Base-by-base conservation (phyloP, 192 early-diverging fungal species). In the Coemansia sp. region DNA sequence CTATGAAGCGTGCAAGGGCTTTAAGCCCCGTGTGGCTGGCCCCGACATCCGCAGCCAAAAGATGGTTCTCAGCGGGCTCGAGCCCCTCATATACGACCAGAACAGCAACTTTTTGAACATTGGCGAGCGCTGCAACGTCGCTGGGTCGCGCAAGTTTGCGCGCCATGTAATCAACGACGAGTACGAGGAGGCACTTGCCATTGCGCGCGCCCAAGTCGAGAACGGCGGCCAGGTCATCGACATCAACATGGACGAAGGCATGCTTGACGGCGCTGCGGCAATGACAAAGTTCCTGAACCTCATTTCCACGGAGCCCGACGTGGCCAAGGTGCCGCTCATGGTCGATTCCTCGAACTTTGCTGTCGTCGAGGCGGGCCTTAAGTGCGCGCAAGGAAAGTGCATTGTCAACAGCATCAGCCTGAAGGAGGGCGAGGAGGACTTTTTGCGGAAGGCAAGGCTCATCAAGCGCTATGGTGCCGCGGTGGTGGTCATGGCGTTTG, bases 271-370 rank as follows among this genome's bases (percentile, higher is more conserved):
- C 48, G 91, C 89, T 62, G 92, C 89, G 10, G 94, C 96, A 39
- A 98, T 98, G 94, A 85, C 93, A 35, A 91, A 90, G 72, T 98
- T 98, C 75, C 76, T 96, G 59, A 98, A 98, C 74, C 86, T 95
- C 73, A 87, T 98, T 46, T 89, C 93, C n/a, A 92, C 91, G 35
- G 96, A 98, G 75, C 96, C 96, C 30, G 95, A 97, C 67, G 90
- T 96, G 68, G 87, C 94, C 44, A 81, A 83, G 63, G 92, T 91
- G 34, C 95, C 96, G 11, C 67, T 98, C 33, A 98, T 98, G 96
- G 86, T 98, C 14, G 96, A 98, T 78, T 97, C 95, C 21, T 96
- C 94, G 66, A 98, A 98, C 81, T 98, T 98, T 87, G 92, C 92
- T n/a, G 95, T 98, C 14, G 89, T 98, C 35, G 87, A 95, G 63